A percentile compares a stretch with the other conserved stretches of the same genome.
phyloP scores from a whole-genome alignment of 2,329 filamentous ascomycete genomes.

The Thyridium curvatum region DNA sequence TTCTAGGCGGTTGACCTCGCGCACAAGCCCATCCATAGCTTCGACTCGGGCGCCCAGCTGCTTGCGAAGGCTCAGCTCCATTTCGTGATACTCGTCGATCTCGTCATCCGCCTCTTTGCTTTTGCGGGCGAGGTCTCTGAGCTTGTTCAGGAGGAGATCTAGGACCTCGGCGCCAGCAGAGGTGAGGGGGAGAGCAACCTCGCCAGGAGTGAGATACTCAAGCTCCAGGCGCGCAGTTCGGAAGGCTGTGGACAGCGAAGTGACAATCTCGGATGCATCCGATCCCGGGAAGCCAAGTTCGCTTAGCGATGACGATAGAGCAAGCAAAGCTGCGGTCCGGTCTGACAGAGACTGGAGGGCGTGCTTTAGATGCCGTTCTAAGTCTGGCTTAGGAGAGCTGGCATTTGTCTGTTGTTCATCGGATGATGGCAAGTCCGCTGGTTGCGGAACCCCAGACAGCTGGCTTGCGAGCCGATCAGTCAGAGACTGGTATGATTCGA shows the following conservation, averaged over 20 bases:
- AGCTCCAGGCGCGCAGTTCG: slow-evolving; percentile 53
- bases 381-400: slow-evolving; percentile 13
- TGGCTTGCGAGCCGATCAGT: slow-evolving; percentile 27
- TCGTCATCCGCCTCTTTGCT: slow-evolving; percentile 41
- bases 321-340: slow-evolving; percentile 37
- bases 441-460: slow-evolving; percentile 23
- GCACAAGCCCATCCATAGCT: slow-evolving; percentile 41
- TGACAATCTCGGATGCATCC: slow-evolving; percentile 42
- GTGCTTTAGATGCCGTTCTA: slow-evolving; percentile 35
- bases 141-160: slow-evolving; percentile 43
- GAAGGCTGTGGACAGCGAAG: slow-evolving; percentile 41
- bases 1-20: slow-evolving; percentile 28
- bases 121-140: slow-evolving; percentile 41
- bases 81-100: slow-evolving; percentile 54
- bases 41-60: slow-evolving; percentile 48
- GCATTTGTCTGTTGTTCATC: slow-evolving; percentile 4
- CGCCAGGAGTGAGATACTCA: slow-evolving; percentile 55
- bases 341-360: slow-evolving; percentile 41
- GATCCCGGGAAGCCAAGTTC: slow-evolving; percentile 43
- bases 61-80: slow-evolving; percentile 48
- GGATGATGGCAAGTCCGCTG: slow-evolving; percentile 10
- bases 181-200: slow-evolving; percentile 45
- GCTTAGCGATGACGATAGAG: slow-evolving; percentile 37
- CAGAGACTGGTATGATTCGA: slow-evolving; percentile 40
- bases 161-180: slow-evolving; percentile 49